Conservation (phyloP, 345 rosid species). For the Heritiera fomes region DNA sequence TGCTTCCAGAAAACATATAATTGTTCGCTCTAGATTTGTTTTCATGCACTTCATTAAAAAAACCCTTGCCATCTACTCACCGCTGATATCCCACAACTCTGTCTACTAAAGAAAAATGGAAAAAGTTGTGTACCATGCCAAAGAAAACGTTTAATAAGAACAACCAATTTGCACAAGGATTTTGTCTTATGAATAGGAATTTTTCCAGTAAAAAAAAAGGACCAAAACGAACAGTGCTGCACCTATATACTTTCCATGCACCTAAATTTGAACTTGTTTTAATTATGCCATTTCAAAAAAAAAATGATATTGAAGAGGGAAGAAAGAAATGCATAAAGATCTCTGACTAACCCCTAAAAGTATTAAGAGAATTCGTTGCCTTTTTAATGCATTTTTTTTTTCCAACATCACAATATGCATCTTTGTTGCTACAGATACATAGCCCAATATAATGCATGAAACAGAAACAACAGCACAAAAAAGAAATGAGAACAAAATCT, state of each 20-base stretch:
- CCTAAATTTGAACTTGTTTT: not conserved
- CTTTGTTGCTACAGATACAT: not conserved
- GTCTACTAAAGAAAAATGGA: not conserved
- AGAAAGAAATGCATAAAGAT: constrained; percentile 9
- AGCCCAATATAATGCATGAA: constrained; percentile 3
- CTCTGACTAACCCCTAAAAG: not conserved
- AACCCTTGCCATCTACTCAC: not conserved
- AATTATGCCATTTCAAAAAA: not conserved
- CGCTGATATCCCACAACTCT: not conserved
- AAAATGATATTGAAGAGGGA: not conserved
- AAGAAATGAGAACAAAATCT: not conserved
- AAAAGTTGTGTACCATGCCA: not conserved
- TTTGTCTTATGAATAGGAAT: not conserved
- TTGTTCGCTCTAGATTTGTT: not conserved
- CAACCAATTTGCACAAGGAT: not conserved
- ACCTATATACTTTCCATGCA: not conserved
- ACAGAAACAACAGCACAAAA: not conserved
- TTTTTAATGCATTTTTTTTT: constrained; percentile 17
- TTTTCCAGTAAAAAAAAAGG: not conserved
- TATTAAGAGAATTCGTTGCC: not conserved
- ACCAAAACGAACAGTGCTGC: not conserved
- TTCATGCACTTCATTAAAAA: not conserved
- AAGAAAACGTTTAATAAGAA: not conserved
- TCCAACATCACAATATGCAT: not conserved
- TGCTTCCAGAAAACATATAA: not conserved